These are phyloP conservation scores for Annulohypoxylon truncatum DNA, from an alignment of 2,329 filamentous ascomycete genomes.

Conservation along the genomic window DNA sequence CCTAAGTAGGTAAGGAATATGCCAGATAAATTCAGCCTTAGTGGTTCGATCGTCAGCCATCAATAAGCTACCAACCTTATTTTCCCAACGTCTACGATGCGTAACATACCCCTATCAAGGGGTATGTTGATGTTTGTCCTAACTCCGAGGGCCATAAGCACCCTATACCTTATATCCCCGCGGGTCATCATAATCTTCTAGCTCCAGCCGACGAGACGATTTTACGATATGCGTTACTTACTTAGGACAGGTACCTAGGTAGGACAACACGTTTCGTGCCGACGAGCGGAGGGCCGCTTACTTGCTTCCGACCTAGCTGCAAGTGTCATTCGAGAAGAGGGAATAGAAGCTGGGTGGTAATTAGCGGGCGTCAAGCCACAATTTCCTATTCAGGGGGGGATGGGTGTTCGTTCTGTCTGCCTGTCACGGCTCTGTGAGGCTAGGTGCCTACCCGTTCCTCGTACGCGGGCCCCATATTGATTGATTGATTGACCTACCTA, in stretches of 20 bases:
- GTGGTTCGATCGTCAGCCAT: not conserved
- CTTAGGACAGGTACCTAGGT: not conserved
- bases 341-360: slow-evolving; percentile 1
- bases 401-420: not conserved
- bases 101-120: not conserved
- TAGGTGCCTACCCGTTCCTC: slow-evolving; percentile 23
- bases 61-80: slow-evolving; percentile 4
- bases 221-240: not conserved
- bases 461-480: slow-evolving; percentile 16
- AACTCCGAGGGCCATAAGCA: slow-evolving; percentile 2
- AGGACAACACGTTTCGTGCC: not conserved
- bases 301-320: slow-evolving; percentile 16
- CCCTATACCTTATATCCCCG: not conserved
- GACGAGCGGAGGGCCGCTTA: slow-evolving; percentile 1
- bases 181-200: not conserved
- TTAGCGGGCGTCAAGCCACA: slow-evolving; percentile 17
- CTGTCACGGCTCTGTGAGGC: not conserved
- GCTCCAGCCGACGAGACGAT: not conserved
- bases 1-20: not conserved
- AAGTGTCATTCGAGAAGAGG: slow-evolving; percentile 13
- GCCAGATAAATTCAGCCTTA: slow-evolving; percentile 7
- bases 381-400: slow-evolving; percentile 15
- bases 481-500: not conserved
- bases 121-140: slow-evolving; percentile 7
- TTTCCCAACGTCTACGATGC: not conserved